A percentile compares a stretch with the other conserved stretches of the same genome.
phyloP scores from a whole-genome alignment of 2,329 filamentous ascomycete species.

The Colletotrichum godetiae region DNA sequence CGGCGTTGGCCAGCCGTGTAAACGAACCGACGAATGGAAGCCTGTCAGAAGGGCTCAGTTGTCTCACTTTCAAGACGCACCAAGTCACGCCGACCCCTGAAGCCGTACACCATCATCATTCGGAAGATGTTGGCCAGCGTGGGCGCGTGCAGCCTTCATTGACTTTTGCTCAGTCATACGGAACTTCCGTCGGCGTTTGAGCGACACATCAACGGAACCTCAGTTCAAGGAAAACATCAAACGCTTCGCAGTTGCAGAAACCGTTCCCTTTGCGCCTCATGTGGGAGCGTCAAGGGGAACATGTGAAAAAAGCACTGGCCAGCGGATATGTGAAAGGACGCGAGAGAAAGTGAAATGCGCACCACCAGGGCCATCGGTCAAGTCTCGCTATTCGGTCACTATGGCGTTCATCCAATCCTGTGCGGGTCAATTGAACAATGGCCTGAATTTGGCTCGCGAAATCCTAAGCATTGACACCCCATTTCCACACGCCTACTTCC shows the following conservation, averaged over 20 bases:
- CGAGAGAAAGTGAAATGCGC: not conserved
- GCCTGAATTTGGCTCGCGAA: constrained; percentile 11
- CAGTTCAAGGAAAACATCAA: not conserved
- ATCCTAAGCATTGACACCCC: not conserved
- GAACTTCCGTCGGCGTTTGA: not conserved
- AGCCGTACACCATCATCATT: not conserved
- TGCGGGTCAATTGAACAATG: constrained; percentile 2
- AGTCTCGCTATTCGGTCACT: constrained; percentile 20
- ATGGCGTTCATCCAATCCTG: constrained; percentile 29
- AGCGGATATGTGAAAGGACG: not conserved
- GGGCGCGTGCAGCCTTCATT: not conserved
- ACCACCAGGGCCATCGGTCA: not conserved
- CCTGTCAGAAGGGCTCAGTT: not conserved
- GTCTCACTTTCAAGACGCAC: constrained; percentile 19
- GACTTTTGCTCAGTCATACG: not conserved
- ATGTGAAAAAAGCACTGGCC: constrained; percentile 29
- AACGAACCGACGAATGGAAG: not conserved
- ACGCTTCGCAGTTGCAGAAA: constrained; percentile 19
- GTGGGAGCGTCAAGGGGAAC: not conserved
- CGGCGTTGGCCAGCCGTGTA: not conserved
- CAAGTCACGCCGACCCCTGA: constrained; percentile 2
- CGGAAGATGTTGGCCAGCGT: not conserved
- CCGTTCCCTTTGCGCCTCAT: not conserved
- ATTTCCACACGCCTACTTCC: not conserved
- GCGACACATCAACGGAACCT: not conserved